A percentile compares a stretch with the other conserved stretches of the same genome.
Conservation (phyloP, 495 filamentous ascomycete species). For the Daldinia concentrica region DNA sequence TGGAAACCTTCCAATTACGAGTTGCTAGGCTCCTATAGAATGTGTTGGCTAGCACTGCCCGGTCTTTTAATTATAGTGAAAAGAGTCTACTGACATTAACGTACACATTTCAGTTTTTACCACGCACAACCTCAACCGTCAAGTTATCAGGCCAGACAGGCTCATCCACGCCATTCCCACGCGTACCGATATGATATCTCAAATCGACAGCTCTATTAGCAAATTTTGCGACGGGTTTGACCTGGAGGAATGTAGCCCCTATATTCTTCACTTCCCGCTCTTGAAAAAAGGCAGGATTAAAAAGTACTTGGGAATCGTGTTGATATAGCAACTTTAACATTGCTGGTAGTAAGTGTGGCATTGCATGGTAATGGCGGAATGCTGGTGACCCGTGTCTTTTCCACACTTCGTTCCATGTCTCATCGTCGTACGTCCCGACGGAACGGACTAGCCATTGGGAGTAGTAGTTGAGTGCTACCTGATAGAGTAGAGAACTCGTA, state of each 20-base stretch:
- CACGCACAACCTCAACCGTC: constrained; percentile 22
- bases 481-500: neutral
- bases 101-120: neutral
- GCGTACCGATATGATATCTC: constrained; percentile 28
- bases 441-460: constrained; percentile 63
- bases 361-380: neutral
- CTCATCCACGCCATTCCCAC: constrained; percentile 27
- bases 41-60: no score
- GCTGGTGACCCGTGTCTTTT: constrained; percentile 12
- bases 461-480: constrained; percentile 64
- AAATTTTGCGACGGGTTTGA: neutral
- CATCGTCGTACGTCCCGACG: constrained; percentile 57
- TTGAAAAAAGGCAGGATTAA: neutral
- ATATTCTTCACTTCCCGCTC: neutral
- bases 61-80: no score
- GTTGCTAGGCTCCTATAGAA: no score
- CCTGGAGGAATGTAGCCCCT: neutral
- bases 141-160: constrained; percentile 35
- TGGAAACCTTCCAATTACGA: no score
- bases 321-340: neutral
- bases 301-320: neutral
- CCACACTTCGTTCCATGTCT: constrained; percentile 34
- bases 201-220: neutral
- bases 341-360: neutral
- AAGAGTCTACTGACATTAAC: neutral